Conservation (phyloP, 2,329 filamentous ascomycete species). For the Sclerotinia spermophila region DNA sequence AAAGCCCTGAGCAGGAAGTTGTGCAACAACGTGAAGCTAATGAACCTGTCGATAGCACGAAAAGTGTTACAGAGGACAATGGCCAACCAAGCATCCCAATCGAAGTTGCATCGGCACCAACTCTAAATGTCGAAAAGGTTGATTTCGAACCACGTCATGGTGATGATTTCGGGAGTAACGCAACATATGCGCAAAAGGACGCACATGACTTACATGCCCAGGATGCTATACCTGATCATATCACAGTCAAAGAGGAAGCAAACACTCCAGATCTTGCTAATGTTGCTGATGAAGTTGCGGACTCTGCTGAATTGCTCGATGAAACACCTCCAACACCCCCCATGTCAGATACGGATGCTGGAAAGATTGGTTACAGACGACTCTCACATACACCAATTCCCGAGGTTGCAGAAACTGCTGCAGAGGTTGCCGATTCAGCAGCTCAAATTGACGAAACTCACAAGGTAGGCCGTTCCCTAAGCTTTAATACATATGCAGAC, state of each 20-base stretch:
- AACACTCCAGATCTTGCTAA: slow-evolving; percentile 29
- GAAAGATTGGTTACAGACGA: slow-evolving; percentile 35
- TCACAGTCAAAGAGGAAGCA: slow-evolving; percentile 31
- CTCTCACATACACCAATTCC: slow-evolving; percentile 41
- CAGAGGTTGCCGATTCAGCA: slow-evolving; percentile 45
- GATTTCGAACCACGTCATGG: slow-evolving; percentile 37
- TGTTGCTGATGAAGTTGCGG: slow-evolving; percentile 33
- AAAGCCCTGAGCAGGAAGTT: neutral
- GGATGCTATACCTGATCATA: slow-evolving; percentile 38
- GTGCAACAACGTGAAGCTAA: neutral
- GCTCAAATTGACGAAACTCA: slow-evolving; percentile 38
- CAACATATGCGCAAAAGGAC: slow-evolving; percentile 37
- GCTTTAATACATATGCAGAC: neutral
- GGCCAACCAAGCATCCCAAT: neutral
- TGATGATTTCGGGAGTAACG: slow-evolving; percentile 38
- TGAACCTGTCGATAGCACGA: neutral
- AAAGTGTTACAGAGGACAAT: neutral
- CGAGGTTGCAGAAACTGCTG: slow-evolving; percentile 43
- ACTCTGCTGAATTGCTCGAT: slow-evolving; percentile 29
- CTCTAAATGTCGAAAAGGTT: slow-evolving; percentile 37
- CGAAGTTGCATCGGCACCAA: slow-evolving; percentile 24
- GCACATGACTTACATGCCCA: slow-evolving; percentile 36
- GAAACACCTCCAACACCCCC: slow-evolving; percentile 32
- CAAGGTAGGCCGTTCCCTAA: slow-evolving; percentile 16
- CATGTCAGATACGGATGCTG: slow-evolving; percentile 36